phyloP scores from a whole-genome alignment of 768 basidiomycete species.

The Neoboletus magnificus region DNA sequence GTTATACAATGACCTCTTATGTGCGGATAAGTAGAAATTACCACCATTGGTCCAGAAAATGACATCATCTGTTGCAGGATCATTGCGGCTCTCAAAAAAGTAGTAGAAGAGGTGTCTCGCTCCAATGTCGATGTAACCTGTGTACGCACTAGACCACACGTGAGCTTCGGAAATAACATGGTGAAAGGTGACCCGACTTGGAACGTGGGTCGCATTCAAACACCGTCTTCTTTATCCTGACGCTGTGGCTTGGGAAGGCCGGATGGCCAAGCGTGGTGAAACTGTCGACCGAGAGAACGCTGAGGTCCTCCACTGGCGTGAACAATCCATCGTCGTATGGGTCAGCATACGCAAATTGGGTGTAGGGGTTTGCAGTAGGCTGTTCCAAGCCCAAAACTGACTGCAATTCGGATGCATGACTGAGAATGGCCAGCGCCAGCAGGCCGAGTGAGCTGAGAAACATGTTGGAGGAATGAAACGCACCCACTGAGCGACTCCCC shows the following conservation, averaged over 20 bases:
- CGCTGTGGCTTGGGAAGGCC: conserved; percentile 39
- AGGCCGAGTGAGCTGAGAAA: conserved; percentile 7
- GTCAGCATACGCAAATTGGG: neutral
- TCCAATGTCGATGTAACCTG: conserved; percentile 63
- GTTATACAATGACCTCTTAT: neutral
- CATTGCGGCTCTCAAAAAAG: conserved; percentile 64
- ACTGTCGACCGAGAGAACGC: conserved; percentile 21
- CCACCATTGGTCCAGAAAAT: conserved; percentile 56
- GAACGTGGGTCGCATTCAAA: conserved; percentile 19
- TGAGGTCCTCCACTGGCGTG: conserved; percentile 29
- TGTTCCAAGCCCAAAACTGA: conserved; percentile 14
- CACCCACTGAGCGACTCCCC: neutral
- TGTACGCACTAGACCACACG: conserved; percentile 42
- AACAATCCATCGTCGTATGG: conserved; percentile 25
- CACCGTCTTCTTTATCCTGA: conserved; percentile 39
- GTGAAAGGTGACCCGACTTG: conserved; percentile 23
- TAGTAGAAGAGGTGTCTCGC: conserved; percentile 67
- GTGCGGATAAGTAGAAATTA: conserved; percentile 26
- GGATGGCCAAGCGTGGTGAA: conserved; percentile 41
- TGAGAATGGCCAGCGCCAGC: conserved; percentile 14
- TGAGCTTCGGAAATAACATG: neutral
- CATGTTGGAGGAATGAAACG: neutral
- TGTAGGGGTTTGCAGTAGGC: neutral
- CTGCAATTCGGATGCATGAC: conserved; percentile 20
- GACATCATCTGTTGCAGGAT: conserved; percentile 53